Evolutionary conservation across 2,329 filamentous ascomycete species (phyloP).

Genomic region (Falciphora oryzae): DNA sequence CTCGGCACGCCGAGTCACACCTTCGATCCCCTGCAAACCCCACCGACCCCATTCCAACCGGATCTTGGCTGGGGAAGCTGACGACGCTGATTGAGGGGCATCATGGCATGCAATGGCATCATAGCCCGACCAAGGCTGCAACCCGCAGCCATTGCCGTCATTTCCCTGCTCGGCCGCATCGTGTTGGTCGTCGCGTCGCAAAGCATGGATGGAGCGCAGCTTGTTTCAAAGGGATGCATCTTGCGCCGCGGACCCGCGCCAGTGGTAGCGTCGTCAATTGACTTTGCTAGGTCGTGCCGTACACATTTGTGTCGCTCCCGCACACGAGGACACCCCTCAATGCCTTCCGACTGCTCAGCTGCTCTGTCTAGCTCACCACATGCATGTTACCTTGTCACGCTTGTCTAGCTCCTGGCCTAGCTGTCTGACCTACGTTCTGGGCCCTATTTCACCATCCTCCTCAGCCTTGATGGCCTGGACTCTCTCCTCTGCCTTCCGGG

Average conservation of each 20-base stretch:
- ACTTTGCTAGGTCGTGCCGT: background rate
- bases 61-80: background rate
- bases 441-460: background rate
- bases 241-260: too few species aligned
- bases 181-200: background rate
- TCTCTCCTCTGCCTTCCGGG: background rate
- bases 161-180: background rate
- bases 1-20: background rate
- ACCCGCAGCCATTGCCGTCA: background rate
- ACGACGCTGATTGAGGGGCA: background rate
- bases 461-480: background rate
- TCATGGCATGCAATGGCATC: conserved; percentile 6
- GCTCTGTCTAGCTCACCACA: background rate
- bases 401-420: background rate
- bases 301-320: background rate
- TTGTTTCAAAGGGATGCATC: background rate
- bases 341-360: background rate
- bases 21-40: background rate
- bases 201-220: background rate
- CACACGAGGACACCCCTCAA: background rate
- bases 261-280: background rate
- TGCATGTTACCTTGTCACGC: background rate
- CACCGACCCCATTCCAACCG: background rate
- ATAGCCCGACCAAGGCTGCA: conserved; percentile 1
- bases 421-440: background rate